phyloP scores from a whole-genome alignment of 1,139 yeast genomes.

The Yamadazyma diospyri region DNA sequence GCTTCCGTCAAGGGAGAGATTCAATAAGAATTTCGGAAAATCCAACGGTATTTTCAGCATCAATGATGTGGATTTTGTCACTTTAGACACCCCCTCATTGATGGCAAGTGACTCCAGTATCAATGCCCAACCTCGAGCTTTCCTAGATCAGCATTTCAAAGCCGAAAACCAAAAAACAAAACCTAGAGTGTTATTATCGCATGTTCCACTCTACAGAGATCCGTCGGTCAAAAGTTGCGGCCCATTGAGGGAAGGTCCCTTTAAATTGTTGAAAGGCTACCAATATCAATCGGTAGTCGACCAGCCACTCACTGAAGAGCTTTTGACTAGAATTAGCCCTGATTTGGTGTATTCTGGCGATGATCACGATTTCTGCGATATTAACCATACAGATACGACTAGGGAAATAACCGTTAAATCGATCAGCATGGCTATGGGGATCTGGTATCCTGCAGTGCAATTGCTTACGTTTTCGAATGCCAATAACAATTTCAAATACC shows the following conservation, averaged over 20 bases:
- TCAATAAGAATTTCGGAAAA: conserved; percentile 36
- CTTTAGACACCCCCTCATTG: conserved; percentile 44
- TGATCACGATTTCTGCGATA: conserved; percentile 56
- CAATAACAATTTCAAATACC: conserved; percentile 25
- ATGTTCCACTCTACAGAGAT: conserved; percentile 48
- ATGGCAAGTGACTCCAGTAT: conserved; percentile 31
- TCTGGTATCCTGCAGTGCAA: conserved; percentile 51
- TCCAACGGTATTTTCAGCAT: conserved; percentile 30
- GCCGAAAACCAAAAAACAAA: conserved; percentile 12
- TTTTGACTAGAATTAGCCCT: conserved; percentile 35
- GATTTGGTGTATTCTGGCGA: conserved; percentile 47
- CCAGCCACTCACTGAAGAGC: conserved; percentile 21
- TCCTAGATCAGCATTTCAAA: conserved; percentile 21
- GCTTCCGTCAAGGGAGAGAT: conserved; percentile 33
- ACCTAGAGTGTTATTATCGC: conserved; percentile 42
- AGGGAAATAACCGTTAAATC: conserved; percentile 54
- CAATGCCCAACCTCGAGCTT: conserved; percentile 24
- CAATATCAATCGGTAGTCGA: conserved; percentile 49
- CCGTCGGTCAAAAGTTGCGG: conserved; percentile 37
- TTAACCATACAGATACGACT: conserved; percentile 27
- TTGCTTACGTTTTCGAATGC: conserved; percentile 31
- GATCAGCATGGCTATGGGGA: conserved; percentile 61
- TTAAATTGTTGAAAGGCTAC: conserved; percentile 36
- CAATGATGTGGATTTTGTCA: conserved; percentile 43
- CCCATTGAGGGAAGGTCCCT: conserved; percentile 35